Conservation (phyloP, 768 basidiomycete genomes). For the Pilatotrama ljubarskyi region DNA sequence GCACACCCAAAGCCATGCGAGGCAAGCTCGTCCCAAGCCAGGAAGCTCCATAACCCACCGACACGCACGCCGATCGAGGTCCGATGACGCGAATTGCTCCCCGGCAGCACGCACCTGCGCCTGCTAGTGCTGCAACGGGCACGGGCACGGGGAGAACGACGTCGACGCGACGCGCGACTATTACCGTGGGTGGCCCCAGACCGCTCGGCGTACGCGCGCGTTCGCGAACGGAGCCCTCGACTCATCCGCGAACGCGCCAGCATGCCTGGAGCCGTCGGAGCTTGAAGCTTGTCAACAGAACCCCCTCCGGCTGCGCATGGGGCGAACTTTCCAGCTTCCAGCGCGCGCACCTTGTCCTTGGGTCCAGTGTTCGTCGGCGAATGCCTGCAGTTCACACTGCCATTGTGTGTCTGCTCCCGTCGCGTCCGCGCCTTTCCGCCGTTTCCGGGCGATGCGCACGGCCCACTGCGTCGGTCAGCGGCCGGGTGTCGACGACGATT, state of each 20-base stretch:
- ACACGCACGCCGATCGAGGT: not conserved
- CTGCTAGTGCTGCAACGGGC: not conserved
- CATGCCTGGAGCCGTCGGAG: conserved; percentile 7
- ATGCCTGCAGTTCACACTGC: not conserved
- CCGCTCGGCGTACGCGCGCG: not conserved
- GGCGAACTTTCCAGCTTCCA: too few relatives aligned
- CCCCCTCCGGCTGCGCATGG: conserved; percentile 6
- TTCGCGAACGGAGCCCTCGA: conserved; percentile 18
- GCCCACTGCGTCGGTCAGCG: not conserved
- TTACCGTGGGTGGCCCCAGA: not conserved
- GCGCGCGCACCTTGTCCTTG: too few relatives aligned
- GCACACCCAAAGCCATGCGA: not conserved
- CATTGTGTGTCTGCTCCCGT: not conserved
- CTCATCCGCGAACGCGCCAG: conserved; percentile 12
- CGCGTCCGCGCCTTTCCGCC: not conserved
- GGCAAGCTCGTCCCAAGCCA: not conserved
- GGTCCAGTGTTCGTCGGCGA: not conserved
- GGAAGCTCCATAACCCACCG: not conserved
- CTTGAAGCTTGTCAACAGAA: not conserved
- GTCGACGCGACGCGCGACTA: conserved; percentile 1
- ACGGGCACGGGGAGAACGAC: conserved; percentile 2
- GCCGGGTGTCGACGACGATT: not conserved
- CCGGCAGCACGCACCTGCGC: not conserved
- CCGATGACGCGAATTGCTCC: not conserved
- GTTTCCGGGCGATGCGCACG: not conserved